phyloP scores from a whole-genome alignment of 1,284 basidiomycete genomes.

The Melampsora americana region DNA sequence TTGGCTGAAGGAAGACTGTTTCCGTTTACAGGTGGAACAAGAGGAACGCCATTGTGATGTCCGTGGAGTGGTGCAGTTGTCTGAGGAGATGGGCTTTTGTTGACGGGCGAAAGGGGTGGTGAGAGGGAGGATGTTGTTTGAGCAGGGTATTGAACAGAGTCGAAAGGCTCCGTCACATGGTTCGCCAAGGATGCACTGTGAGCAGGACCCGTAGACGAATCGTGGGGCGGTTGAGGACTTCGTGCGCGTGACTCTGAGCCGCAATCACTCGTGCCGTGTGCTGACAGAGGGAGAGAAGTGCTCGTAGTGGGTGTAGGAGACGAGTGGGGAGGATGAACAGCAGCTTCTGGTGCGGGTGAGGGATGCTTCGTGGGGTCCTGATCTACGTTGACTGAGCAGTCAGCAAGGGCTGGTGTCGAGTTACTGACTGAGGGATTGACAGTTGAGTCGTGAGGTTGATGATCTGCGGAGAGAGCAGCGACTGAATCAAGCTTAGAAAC shows the following conservation, averaged over 20 bases:
- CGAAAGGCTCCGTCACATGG: neutral
- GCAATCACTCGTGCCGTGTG: neutral
- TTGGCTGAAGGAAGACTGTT: neutral
- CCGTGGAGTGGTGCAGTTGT: neutral
- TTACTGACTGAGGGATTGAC: neutral
- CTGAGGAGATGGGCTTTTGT: neutral
- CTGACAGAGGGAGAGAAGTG: neutral
- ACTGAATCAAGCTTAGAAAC: neutral
- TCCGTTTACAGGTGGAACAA: neutral
- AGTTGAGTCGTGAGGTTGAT: neutral
- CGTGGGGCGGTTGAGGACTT: neutral
- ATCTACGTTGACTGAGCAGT: neutral
- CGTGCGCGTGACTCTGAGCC: neutral
- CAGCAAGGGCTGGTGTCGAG: neutral
- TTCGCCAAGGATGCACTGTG: neutral
- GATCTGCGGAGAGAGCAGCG: neutral
- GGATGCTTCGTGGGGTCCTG: neutral
- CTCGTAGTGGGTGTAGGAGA: conserved; percentile 1
- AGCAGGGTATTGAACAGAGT: neutral
- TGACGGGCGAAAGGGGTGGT: neutral
- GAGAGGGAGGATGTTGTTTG: neutral
- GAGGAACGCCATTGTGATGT: neutral
- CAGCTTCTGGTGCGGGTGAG: neutral
- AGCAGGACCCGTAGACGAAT: neutral
- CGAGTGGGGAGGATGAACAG: neutral